Conservation (phyloP, 2,329 filamentous ascomycete genomes). For the Xylariaceae sp. region DNA sequence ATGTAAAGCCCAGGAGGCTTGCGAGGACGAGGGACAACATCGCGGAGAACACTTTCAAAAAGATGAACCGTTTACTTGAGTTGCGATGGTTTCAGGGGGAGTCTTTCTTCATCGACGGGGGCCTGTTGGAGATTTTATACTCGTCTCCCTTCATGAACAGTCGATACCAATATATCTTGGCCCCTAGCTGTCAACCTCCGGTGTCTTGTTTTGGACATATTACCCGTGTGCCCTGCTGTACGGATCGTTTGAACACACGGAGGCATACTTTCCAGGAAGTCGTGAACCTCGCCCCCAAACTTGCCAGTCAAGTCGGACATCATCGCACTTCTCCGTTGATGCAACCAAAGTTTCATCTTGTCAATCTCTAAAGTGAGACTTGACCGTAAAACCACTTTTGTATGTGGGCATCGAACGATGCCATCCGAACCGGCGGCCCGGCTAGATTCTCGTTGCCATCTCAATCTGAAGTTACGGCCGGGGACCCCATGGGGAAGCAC, state of each 20-base stretch:
- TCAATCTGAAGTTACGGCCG: no score
- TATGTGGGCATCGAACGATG: background rate
- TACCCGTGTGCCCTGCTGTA: constrained; percentile 8
- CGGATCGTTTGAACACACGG: constrained; percentile 3
- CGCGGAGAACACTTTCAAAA: constrained; percentile 15
- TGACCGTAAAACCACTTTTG: no score
- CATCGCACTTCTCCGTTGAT: constrained; percentile 13
- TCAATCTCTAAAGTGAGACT: constrained; percentile 7
- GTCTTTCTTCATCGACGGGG: constrained; percentile 19
- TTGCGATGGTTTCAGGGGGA: constrained; percentile 8
- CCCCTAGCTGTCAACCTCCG: constrained; percentile 5
- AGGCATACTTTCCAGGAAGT: constrained; percentile 12
- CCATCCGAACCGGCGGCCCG: constrained; percentile 15
- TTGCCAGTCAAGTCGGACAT: constrained; percentile 19
- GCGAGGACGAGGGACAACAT: constrained; percentile 31
- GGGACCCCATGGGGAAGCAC: background rate
- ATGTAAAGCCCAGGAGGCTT: constrained; percentile 36
- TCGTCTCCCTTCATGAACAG: constrained; percentile 1
- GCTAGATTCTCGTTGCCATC: no score
- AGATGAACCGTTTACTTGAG: constrained; percentile 7
- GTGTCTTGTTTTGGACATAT: constrained; percentile 24
- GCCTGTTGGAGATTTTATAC: constrained; percentile 24
- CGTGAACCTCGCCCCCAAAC: constrained; percentile 14
- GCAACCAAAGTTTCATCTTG: constrained; percentile 6
- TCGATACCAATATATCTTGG: background rate